phyloP scores from a whole-genome alignment of 2,329 filamentous ascomycete species.

The Zymoseptoria passerinii region DNA sequence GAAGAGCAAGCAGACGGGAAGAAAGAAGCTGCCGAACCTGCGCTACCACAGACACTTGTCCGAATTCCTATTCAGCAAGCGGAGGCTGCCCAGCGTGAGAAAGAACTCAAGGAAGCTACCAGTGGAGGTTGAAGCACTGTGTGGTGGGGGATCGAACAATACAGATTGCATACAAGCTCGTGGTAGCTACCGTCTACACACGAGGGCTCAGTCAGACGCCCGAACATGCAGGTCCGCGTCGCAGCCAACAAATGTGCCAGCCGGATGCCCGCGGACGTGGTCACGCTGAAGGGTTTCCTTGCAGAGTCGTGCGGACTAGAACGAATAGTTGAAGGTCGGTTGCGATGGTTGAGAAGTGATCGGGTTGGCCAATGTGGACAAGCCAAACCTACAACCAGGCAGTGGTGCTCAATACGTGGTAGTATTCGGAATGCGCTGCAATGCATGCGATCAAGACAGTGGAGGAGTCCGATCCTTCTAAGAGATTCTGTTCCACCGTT shows the following conservation, averaged over 20 bases:
- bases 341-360: too few relatives aligned
- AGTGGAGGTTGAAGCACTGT: conserved; percentile 11
- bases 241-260: background rate
- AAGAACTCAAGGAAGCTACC: conserved; percentile 15
- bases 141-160: background rate
- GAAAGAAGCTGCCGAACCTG: conserved; percentile 31
- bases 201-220: background rate
- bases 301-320: background rate
- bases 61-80: conserved; percentile 72
- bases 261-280: too few relatives aligned
- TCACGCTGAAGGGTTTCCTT: background rate
- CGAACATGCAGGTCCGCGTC: background rate
- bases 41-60: conserved; percentile 69
- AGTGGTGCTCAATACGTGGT: too few relatives aligned
- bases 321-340: too few relatives aligned
- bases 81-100: conserved; percentile 23
- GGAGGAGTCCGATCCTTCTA: background rate
- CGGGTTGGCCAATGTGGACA: too few relatives aligned
- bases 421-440: background rate
- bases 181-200: background rate
- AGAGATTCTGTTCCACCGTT: background rate
- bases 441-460: background rate
- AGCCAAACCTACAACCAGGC: too few relatives aligned
- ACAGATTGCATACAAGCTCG: background rate
- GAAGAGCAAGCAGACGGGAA: background rate